phyloP scores from a whole-genome alignment of 371 early-diverging fungal genomes.

The Saksenaea vasiformis region DNA sequence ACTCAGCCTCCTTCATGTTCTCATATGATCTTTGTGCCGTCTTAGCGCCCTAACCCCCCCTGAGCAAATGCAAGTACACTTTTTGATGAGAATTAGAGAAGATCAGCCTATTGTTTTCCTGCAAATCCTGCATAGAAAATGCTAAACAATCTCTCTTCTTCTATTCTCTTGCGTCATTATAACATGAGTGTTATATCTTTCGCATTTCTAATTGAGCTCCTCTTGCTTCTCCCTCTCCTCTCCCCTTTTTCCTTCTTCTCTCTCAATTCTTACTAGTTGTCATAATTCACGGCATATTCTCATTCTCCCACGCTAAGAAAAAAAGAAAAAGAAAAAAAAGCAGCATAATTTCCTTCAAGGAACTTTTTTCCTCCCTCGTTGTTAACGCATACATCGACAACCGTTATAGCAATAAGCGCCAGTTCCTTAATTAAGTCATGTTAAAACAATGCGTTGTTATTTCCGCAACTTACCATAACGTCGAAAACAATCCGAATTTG shows the following conservation, averaged over 20 bases:
- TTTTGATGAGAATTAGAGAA: neutral
- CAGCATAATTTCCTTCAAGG: neutral
- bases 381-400: neutral
- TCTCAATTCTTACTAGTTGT: neutral
- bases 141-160: neutral
- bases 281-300: neutral
- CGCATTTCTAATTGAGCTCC: neutral
- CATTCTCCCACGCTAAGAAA: too few species aligned
- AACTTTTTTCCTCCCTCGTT: neutral
- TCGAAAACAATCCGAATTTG: conserved; percentile 7
- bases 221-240: neutral
- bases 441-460: neutral
- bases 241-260: neutral
- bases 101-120: conserved; percentile 6
- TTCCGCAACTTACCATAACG: conserved; percentile 7
- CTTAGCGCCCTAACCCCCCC: neutral
- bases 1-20: neutral
- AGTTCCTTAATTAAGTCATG: neutral
- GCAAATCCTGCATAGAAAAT: neutral
- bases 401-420: neutral
- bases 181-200: neutral
- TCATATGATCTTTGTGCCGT: neutral
- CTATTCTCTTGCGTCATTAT: neutral
- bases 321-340: neutral
- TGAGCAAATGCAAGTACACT: neutral